Conservation (phyloP, 208 protist genomes). For the Phytomonas sp. region DNA sequence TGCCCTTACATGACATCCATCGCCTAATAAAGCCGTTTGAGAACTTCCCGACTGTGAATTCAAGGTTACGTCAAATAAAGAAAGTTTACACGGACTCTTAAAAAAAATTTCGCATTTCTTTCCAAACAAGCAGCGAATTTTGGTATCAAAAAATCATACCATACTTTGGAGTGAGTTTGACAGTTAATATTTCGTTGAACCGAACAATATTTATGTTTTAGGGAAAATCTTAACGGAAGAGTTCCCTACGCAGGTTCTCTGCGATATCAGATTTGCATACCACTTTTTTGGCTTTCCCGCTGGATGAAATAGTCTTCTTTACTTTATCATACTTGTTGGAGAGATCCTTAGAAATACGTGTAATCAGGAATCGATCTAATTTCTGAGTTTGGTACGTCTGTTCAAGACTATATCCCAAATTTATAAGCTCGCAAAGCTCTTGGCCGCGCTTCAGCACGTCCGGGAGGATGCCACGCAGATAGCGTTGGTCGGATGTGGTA, state of each 20-base stretch:
- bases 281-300: neutral
- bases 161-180: neutral
- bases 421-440: constrained; percentile 39
- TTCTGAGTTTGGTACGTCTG: constrained; percentile 27
- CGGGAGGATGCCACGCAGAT: constrained; percentile 20
- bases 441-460: constrained; percentile 26
- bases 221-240: neutral
- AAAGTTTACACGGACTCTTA: neutral
- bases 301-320: neutral
- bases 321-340: neutral
- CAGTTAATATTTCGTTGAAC: neutral
- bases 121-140: neutral
- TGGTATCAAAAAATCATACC: neutral
- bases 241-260: neutral
- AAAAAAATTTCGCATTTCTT: neutral
- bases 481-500: constrained; percentile 37
- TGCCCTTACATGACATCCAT: neutral
- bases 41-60: neutral
- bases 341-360: constrained; percentile 14
- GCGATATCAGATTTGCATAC: neutral
- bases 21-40: neutral
- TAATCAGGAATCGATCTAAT: constrained; percentile 46
- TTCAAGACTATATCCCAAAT: constrained; percentile 27
- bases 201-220: neutral
- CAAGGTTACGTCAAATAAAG: neutral